Base-by-base conservation (phyloP, 2,329 filamentous ascomycete genomes). In the Ascochyta koolunga region DNA sequence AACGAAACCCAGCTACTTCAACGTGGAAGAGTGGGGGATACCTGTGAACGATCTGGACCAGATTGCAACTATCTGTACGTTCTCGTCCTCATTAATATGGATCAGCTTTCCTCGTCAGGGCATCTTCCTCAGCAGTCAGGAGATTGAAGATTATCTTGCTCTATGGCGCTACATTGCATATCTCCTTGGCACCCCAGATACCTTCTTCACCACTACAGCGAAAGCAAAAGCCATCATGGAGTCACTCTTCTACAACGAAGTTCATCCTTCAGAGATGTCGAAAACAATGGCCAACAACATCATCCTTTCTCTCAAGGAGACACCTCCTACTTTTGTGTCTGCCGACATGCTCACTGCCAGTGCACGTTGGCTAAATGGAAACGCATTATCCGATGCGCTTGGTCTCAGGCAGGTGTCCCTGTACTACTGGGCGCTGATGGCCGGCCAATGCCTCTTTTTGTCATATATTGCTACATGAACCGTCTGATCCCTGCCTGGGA, bases 41-140 rank as follows among this genome's bases (percentile, higher is more conserved):
- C 89, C 89, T 4, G 86, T 93, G 68, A 93, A 89, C 63, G 88
- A 93, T 62, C 80, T 93, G 1, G 89, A 93, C 71, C 85, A 82
- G 52, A 85, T 92, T 29, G 88, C 80, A 10, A 93, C 90, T 1
- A 87, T 93, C 56, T 80, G 79, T 31, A 86, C 85, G 1, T 93
- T 93, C 73, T 89, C 86, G 0, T 80, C 85, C 0, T 83, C 83
- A 0, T 72, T 91, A 2, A 80, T 92, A 55, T 92, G 84, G 80
- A 69, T 90, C 22, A 83, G 83, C 21, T 79, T 93, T 4, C 89
- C 89, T 0, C 80, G 88, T 0, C 89, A 93, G 74, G 90, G 89
- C 2, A 86, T 93, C 49, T 86, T 78, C 60, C 76, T 90, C 22
- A 80, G 81, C 0, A 53, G 79, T 24, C 82, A 83, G 52, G 89